Percentiles rank a stretch among this genome's conserved stretches.
phyloP scores from a whole-genome alignment of 257 asterid species.

The Solanum sparsipilum region DNA sequence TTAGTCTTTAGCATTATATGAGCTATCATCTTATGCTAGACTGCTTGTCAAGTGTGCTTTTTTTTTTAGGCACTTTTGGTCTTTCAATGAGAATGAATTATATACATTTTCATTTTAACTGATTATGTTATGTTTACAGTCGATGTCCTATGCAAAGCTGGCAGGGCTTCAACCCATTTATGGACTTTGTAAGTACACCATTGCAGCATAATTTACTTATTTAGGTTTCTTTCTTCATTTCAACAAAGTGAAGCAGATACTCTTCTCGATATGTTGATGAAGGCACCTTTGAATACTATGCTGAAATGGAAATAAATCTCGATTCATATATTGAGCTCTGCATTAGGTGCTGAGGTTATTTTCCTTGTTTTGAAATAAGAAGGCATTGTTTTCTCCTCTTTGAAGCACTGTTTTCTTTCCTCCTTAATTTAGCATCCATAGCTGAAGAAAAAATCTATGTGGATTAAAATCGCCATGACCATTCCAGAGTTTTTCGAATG shows the following conservation, averaged over 20 bases:
- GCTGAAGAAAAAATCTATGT: background rate
- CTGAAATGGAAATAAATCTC: background rate
- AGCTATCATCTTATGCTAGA: background rate
- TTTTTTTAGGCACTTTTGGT: background rate
- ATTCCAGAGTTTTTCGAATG: background rate
- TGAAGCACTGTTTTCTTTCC: background rate
- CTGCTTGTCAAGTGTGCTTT: background rate
- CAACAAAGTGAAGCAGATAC: background rate
- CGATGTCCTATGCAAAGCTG: slow-evolving; percentile 98
- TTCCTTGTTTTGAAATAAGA: background rate
- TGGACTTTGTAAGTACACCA: slow-evolving; percentile 81
- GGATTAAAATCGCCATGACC: background rate
- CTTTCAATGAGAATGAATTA: background rate
- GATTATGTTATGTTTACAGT: slow-evolving; percentile 34
- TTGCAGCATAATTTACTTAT: slow-evolving; percentile 1
- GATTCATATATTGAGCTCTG: background rate
- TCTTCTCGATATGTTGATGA: background rate
- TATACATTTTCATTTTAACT: background rate
- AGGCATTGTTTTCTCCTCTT: background rate
- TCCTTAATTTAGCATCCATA: slow-evolving; percentile 3
- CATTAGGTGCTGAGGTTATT: background rate
- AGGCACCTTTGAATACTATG: background rate
- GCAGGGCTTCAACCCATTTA: slow-evolving; percentile 97
- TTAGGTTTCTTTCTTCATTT: background rate
- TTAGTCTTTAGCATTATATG: background rate